Base-by-base conservation (phyloP, 495 filamentous ascomycete genomes). In the Neurospora terricola region DNA sequence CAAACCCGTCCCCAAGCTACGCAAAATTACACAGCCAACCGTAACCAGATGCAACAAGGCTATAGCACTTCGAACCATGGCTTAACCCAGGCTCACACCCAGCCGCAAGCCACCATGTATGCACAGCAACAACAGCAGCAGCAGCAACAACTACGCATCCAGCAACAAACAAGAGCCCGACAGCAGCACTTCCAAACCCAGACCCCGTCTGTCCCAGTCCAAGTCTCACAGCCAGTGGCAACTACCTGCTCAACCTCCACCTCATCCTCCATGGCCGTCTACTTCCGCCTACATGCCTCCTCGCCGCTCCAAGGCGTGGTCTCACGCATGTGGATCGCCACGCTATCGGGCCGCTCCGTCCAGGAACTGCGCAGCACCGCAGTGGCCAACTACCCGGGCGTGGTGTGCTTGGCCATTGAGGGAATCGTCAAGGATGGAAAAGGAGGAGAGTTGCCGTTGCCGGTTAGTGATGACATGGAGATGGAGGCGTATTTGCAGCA, bases 271-370 rank as follows among this genome's bases (percentile, higher is more conserved):
- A 85, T 89, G 14, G 84, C 88, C 10, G 86, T 90, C 62, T 93
- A 88, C 82, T 89, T 93, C 78, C 89, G 91, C 18, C 84, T 92
- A 16, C 83, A 88, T 73, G 82, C 86, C 3, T 80, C 84, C 34
- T 90, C 88, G 3, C 80, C 83, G 3, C 77, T 88, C 11, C 83
- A 84, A 38, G 77, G 81, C 1, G 73, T 78, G 12, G 80, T 83
- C 10, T 85, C 85, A 16, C 69, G 74, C 62, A 78, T 90, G 36
- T 94, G 92, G 92, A 84, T 91, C 38, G 86, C 84, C 12, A 89
- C 89, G 14, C 78, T 94, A 45, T 48, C 80, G 6, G 79, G 84
- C 0, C 83, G 86, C 12, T 87, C 90, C 6, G 74, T 93, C 5
- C 79, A 82, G 18, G 89, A 89, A 70, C 74, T 94, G 54, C 83